Evolutionary conservation across 176 grass and related monocot genomes (phyloP), one percentile per base, ranked within the genome.

Genomic region (Carex pumila): DNA sequence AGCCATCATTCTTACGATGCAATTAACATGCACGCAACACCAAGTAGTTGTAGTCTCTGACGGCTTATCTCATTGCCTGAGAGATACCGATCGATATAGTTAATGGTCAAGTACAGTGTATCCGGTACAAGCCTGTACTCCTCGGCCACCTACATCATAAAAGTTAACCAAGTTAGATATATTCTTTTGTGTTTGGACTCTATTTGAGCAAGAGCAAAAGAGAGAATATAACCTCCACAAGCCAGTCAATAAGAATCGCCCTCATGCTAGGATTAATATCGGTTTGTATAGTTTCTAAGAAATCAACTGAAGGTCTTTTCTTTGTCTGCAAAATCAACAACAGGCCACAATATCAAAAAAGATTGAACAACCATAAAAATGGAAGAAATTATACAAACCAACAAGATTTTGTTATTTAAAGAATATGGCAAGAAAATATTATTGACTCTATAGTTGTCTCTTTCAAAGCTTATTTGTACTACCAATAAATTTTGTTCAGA

Each of bases 21-120:
- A 85, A 99, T 95, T 88, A 95, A 86, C 93, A 94, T 95, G 79
- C 96, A 99, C 83, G 91, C 87, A 93, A 99, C 91, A 86, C 96
- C 96, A 84, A 99, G 92, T 83, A 99, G 88, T 86, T 99, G 96
- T 64, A 99, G 81, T 67, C 89, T 89, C 76, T 95, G 96, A 43
- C 93, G 96, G 65, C 91, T 95, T 39, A 95, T 99, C 87, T 92
- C 91, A 13, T 95, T 99, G 63, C 96, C 96, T 70, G 96, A 99
- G 84, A 99, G 96, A 65, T 89, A 99, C 3, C 93, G 85, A 56
- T 99, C 96, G 45, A 99, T 92, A 71, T 95, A 99, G 71, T 95
- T 99, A 37, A 99, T 85, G 85, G 96, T 95, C 83, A 99, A 78
- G 68, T 93, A 93, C 62, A 99, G 61, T 36, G 96, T 99, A 90